Percentiles rank a stretch among this genome's conserved stretches.
phyloP scores from a whole-genome alignment of 2,329 filamentous ascomycete species.

The Corniculantispora saksenae region DNA sequence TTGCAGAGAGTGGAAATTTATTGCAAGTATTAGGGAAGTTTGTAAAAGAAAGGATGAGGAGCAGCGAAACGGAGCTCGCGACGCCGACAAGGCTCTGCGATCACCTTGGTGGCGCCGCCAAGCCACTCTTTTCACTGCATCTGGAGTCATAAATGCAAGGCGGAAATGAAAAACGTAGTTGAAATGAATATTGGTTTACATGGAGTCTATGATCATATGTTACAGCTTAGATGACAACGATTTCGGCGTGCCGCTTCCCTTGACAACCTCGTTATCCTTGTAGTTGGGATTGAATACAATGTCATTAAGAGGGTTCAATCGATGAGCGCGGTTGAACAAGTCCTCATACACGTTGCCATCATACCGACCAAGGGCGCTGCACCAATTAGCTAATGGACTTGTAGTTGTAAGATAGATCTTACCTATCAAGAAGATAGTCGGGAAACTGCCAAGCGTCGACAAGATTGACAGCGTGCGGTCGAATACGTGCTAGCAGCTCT shows the following conservation, averaged over 20 bases:
- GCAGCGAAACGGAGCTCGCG: neutral
- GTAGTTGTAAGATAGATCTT: neutral
- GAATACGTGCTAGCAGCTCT: slow-evolving; percentile 60
- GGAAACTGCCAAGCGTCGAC: slow-evolving; percentile 77
- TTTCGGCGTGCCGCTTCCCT: slow-evolving; percentile 16
- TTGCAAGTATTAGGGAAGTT: too few relatives aligned
- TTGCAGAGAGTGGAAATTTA: too few relatives aligned
- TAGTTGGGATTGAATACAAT: slow-evolving; percentile 74
- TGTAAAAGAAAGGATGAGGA: too few relatives aligned
- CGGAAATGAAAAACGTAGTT: neutral
- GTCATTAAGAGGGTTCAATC: slow-evolving; percentile 73
- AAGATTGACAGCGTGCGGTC: slow-evolving; percentile 70
- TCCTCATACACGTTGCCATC: slow-evolving; percentile 80
- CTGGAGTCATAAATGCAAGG: neutral
- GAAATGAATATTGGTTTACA: neutral
- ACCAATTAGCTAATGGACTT: neutral
- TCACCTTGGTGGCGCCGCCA: too few relatives aligned
- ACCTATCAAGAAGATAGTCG: slow-evolving; percentile 74
- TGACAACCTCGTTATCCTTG: slow-evolving; percentile 33
- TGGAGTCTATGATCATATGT: neutral
- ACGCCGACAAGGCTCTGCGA: too few relatives aligned
- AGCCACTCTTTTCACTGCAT: too few relatives aligned
- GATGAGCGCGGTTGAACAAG: slow-evolving; percentile 70
- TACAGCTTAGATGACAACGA: slow-evolving; percentile 11
- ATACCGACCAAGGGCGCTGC: slow-evolving; percentile 60